phyloP scores from a whole-genome alignment of 495 filamentous ascomycete species.

The Neurospora sp. region DNA sequence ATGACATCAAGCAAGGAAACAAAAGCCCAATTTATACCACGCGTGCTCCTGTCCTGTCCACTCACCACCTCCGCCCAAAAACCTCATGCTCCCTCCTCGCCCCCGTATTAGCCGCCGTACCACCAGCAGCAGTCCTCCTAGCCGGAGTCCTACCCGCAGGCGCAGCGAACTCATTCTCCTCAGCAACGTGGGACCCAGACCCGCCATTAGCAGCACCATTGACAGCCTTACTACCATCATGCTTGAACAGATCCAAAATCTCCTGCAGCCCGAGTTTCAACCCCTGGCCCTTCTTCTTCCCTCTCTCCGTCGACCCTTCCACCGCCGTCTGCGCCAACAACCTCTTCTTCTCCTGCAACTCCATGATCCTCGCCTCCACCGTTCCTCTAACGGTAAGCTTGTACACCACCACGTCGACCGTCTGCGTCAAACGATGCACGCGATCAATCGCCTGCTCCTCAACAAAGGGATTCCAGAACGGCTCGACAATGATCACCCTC shows the following conservation, averaged over 20 bases:
- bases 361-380: constrained; percentile 87
- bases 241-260: constrained; percentile 80
- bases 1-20: neutral
- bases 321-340: constrained; percentile 58
- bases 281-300: constrained; percentile 46
- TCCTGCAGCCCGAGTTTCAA: constrained; percentile 86
- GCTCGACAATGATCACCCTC: constrained; percentile 88
- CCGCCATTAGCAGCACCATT: neutral
- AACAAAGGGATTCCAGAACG: constrained; percentile 97
- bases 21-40: neutral
- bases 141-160: constrained; percentile 1
- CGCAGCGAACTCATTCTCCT: neutral
- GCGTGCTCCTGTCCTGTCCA: neutral
- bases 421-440: constrained; percentile 93
- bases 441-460: constrained; percentile 99
- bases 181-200: neutral
- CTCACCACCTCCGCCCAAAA: constrained; percentile 32
- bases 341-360: constrained; percentile 85
- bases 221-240: constrained; percentile 43
- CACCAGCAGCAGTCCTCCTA: constrained; percentile 8
- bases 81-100: constrained; percentile 22
- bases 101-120: constrained; percentile 6
- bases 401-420: constrained; percentile 86
- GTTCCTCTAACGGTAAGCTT: constrained; percentile 75
- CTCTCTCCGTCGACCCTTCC: constrained; percentile 19